phyloP scores from a whole-genome alignment of 768 basidiomycete species.

The Russula emetica region DNA sequence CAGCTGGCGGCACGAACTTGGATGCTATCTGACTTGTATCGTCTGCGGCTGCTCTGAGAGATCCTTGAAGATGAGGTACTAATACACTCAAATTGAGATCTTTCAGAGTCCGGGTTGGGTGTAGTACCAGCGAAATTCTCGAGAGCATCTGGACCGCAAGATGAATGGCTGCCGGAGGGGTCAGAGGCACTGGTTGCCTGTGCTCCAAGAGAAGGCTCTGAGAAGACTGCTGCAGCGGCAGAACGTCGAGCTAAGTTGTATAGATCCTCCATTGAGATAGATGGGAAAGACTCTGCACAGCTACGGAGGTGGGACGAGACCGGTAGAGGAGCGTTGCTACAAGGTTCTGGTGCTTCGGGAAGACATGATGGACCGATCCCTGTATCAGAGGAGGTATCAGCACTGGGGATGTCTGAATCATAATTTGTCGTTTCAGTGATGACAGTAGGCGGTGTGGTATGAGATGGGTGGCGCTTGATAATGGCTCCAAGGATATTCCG shows the following conservation, averaged over 20 bases:
- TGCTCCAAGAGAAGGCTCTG: neutral
- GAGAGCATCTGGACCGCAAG: neutral
- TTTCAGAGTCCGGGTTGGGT: neutral
- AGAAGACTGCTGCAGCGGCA: too few relatives aligned
- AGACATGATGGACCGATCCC: neutral
- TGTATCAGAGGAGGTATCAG: neutral
- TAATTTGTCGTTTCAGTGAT: neutral
- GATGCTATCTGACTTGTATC: slow-evolving; percentile 19
- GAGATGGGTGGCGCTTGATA: neutral
- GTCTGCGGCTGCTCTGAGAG: neutral
- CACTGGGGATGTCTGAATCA: neutral
- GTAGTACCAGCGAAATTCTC: too few relatives aligned
- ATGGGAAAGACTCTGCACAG: neutral
- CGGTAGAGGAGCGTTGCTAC: neutral
- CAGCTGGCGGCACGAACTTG: slow-evolving; percentile 1
- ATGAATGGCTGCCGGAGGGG: too few relatives aligned
- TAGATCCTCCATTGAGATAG: slow-evolving; percentile 9
- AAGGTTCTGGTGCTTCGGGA: neutral
- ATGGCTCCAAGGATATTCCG: neutral
- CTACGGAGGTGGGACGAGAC: neutral
- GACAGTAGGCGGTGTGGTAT: neutral
- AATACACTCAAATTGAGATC: neutral
- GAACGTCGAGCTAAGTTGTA: neutral
- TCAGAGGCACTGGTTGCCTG: neutral
- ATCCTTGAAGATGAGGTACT: neutral